Evolutionary conservation across 805 yeast genomes (phyloP).

Genomic region (Middelhovenomyces tepae): DNA sequence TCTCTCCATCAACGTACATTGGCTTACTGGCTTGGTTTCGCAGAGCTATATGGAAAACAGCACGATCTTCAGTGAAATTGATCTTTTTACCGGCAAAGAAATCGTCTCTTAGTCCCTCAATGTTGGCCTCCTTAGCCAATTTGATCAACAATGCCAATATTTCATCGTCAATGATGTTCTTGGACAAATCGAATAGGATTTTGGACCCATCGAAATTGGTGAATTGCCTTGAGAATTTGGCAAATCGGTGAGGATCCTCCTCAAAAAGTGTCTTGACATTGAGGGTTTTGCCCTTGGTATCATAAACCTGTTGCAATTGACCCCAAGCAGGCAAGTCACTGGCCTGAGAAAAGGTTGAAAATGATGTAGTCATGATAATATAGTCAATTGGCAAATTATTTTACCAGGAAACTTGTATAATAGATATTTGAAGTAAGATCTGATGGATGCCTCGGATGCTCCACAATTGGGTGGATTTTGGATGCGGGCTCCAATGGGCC

Average conservation of each 20-base stretch:
- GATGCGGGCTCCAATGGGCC: no score
- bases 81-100: conserved; percentile 91
- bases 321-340: conserved; percentile 80
- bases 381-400: no score
- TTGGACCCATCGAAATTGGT: conserved; percentile 79
- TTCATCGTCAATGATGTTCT: conserved; percentile 85
- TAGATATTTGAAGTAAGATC: no score
- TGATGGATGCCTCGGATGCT: no score
- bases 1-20: conserved; percentile 81
- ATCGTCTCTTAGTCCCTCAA: conserved; percentile 77
- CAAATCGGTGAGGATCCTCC: conserved; percentile 65
- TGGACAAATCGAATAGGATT: conserved; percentile 90
- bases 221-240: conserved; percentile 68
- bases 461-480: no score
- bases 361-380: conserved; percentile 20
- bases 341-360: conserved; percentile 48
- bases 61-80: conserved; percentile 86
- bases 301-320: conserved; percentile 61
- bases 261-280: conserved; percentile 72
- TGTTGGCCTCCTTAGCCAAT: conserved; percentile 85
- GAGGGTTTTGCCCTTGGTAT: conserved; percentile 58
- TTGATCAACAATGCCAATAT: conserved; percentile 56
- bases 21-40: conserved; percentile 83
- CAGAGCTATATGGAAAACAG: conserved; percentile 93
- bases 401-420: no score